A percentile compares a stretch with the other conserved stretches of the same genome.
Evolutionary conservation across 2,329 filamentous ascomycete species (phyloP).

Genomic region (Incumbomyces delicatus): DNA sequence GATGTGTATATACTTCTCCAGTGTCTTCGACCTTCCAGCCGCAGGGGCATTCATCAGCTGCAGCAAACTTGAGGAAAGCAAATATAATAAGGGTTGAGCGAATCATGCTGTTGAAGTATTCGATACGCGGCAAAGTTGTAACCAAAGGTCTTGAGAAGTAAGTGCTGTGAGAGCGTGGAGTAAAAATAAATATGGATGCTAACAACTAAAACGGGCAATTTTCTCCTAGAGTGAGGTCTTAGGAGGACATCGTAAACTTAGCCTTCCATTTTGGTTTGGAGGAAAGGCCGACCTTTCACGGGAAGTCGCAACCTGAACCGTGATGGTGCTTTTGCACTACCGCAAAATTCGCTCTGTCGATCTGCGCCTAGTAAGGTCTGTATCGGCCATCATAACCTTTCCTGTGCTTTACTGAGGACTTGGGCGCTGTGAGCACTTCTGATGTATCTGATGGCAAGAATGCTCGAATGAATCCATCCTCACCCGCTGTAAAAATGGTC

Average conservation of each 20-base stretch:
- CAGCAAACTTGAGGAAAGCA: background rate
- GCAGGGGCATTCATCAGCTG: slow-evolving; percentile 12
- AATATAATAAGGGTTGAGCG: slow-evolving; percentile 1
- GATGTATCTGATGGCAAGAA: slow-evolving; percentile 7
- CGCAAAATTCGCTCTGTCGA: background rate
- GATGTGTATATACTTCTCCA: slow-evolving; percentile 21
- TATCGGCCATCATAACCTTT: slow-evolving; percentile 13
- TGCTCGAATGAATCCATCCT: slow-evolving; percentile 28
- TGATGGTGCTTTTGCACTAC: too few species aligned
- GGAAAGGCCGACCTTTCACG: too few species aligned
- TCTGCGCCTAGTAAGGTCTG: slow-evolving; percentile 13
- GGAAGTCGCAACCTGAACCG: too few species aligned
- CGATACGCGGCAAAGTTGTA: slow-evolving; percentile 5
- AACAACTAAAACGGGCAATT: background rate
- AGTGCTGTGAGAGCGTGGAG: background rate
- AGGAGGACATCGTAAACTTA: too few species aligned
- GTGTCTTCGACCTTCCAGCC: slow-evolving; percentile 16
- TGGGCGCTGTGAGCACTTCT: slow-evolving; percentile 1
- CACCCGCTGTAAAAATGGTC: slow-evolving; percentile 36
- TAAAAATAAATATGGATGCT: background rate
- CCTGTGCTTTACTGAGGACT: slow-evolving; percentile 12
- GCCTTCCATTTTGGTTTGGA: too few species aligned
- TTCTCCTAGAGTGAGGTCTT: too few species aligned
- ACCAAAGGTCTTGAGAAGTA: background rate
- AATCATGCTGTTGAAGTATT: slow-evolving; percentile 1